Conservation (phyloP, 2,329 filamentous ascomycete genomes). For the Colletotrichum echinochloae region DNA sequence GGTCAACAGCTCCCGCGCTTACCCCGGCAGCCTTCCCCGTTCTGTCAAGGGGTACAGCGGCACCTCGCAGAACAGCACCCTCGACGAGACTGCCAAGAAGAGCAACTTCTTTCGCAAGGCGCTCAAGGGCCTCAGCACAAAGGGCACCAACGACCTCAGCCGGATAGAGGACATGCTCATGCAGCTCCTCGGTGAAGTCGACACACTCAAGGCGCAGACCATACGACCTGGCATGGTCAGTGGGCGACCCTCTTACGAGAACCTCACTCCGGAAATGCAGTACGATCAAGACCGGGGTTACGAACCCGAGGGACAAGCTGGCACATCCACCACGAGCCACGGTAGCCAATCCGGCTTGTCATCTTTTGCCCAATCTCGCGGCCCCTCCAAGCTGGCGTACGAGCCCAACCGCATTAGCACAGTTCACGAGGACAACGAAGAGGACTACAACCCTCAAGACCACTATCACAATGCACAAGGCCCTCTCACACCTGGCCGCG, state of each 20-base stretch:
- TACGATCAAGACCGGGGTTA: conserved; percentile 81
- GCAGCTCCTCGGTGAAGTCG: conserved; percentile 91
- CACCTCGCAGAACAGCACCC: conserved; percentile 65
- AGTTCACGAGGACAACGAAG: conserved; percentile 85
- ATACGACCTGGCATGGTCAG: conserved; percentile 54
- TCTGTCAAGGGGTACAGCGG: conserved; percentile 62
- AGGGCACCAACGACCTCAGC: conserved; percentile 87
- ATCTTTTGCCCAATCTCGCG: conserved; percentile 68
- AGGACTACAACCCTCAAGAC: conserved; percentile 70
- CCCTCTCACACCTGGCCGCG: conserved; percentile 69
- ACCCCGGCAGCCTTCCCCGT: conserved; percentile 74
- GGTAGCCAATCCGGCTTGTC: conserved; percentile 82
- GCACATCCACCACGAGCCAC: conserved; percentile 76
- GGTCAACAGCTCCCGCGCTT: conserved; percentile 87
- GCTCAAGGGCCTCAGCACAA: conserved; percentile 89
- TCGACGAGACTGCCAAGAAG: conserved; percentile 78
- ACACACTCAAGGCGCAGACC: conserved; percentile 77
- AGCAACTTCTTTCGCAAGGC: conserved; percentile 94
- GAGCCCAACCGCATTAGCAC: conserved; percentile 84
- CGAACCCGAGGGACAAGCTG: conserved; percentile 84
- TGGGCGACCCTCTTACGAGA: conserved; percentile 76
- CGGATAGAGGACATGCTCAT: conserved; percentile 94
- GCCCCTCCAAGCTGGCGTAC: conserved; percentile 56
- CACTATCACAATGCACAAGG: conserved; percentile 49
- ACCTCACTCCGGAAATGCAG: conserved; percentile 70